Conservation (phyloP, 371 early-diverging fungal species). For the Mortierella sp. region DNA sequence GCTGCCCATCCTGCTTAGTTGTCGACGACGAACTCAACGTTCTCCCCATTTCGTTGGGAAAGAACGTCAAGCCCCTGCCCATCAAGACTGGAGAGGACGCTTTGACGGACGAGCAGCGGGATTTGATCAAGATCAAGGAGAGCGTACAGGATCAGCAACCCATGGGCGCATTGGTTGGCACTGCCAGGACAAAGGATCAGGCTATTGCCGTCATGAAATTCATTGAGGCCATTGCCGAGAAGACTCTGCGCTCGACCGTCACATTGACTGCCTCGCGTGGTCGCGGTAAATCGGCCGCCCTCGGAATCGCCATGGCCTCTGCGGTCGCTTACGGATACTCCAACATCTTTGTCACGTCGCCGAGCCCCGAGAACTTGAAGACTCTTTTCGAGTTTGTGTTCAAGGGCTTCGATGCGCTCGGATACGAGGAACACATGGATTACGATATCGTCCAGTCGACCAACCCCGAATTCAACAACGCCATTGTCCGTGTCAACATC, state of each 20-base stretch:
- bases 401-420: constrained; percentile 96
- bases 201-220: constrained; percentile 96
- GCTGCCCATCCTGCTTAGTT: constrained; percentile 93
- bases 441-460: constrained; percentile 97
- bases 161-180: constrained; percentile 84
- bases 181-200: constrained; percentile 93
- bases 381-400: constrained; percentile 98
- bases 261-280: constrained; percentile 98
- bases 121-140: constrained; percentile 85
- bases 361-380: constrained; percentile 98
- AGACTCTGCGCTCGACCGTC: constrained; percentile 92
- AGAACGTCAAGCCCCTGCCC: constrained; percentile 90
- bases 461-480: constrained; percentile 94
- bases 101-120: constrained; percentile 74
- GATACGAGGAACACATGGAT: constrained; percentile 98
- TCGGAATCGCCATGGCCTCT: constrained; percentile 97
- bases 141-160: constrained; percentile 91
- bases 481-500: constrained; percentile 95
- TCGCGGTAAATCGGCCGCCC: constrained; percentile 99
- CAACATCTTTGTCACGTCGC: constrained; percentile 98
- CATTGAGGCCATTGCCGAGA: constrained; percentile 95
- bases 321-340: constrained; percentile 99
- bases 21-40: constrained; percentile 98
- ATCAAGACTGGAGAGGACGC: constrained; percentile 66
- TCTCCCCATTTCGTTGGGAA: constrained; percentile 91